Evolutionary conservation across 1,284 basidiomycete species (phyloP).

Genomic region (Sporisorium reilianum): DNA sequence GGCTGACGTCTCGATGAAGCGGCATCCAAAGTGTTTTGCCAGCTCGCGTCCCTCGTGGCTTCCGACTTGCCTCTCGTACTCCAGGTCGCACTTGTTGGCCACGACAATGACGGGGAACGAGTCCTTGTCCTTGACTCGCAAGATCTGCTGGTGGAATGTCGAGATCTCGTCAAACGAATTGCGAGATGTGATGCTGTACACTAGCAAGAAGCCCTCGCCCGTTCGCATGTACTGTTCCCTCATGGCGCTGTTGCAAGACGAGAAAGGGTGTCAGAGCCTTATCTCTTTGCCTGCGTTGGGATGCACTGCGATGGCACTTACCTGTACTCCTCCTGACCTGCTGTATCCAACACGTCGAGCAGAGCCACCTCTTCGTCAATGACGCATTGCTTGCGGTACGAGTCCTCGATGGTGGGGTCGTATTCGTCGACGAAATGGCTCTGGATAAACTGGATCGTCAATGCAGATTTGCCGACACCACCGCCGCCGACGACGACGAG

Average conservation of each 20-base stretch:
- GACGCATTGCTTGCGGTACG: constrained; percentile 70
- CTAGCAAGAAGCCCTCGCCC: constrained; percentile 97
- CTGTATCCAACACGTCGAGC: constrained; percentile 97
- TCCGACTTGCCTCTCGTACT: constrained; percentile 96
- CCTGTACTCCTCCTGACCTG: constrained; percentile 98
- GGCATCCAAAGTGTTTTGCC: constrained; percentile 95
- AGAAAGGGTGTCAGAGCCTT: no score
- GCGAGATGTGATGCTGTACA: constrained; percentile 98
- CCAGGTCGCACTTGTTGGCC: constrained; percentile 98
- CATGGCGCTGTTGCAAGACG: constrained; percentile 96
- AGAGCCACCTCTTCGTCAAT: constrained; percentile 98
- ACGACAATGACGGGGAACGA: constrained; percentile 96
- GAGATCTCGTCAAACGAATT: constrained; percentile 97
- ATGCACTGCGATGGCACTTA: constrained; percentile 71
- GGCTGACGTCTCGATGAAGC: constrained; percentile 98
- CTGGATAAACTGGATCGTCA: constrained; percentile 95
- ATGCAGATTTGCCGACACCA: constrained; percentile 94
- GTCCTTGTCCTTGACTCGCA: constrained; percentile 91
- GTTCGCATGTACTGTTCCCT: constrained; percentile 97
- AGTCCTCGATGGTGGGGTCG: constrained; percentile 90
- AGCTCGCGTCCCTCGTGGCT: constrained; percentile 98
- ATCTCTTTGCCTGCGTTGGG: not conserved
- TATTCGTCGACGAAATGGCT: constrained; percentile 98
- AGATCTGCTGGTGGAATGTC: constrained; percentile 94
- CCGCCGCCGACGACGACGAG: constrained; percentile 94